Base-by-base conservation (phyloP, 2,329 filamentous ascomycete species). In the Phaeomoniella chlamydospora region DNA sequence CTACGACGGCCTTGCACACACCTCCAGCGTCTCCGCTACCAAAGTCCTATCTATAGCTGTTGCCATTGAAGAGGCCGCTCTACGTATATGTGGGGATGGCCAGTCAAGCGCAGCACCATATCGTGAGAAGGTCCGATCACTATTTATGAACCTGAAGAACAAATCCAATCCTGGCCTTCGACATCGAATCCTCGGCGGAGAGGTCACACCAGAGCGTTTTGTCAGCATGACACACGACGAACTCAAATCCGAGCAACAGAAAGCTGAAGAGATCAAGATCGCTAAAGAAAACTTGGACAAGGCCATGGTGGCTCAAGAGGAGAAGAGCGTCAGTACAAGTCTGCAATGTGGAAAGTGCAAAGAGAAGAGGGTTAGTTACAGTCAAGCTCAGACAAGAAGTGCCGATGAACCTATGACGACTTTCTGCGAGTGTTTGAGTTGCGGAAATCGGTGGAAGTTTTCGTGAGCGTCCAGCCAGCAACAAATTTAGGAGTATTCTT, bases 211-310 rank as follows among this genome's bases (percentile, higher is more conserved):
- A 1, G 72, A 76, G 2, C 67, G 68, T 22, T 92, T 98, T 48
- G 86, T 94, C 39, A 64, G 67, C 49, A 94, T 98, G 90, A 73
- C 76, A 5, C 77, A 83, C 49, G 82, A 94, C 37, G 88, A 96
- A 57, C 74, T 98, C 54, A 92, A 92, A 65, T 90, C 82, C 33
- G 79, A 77, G 34, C 77, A 90, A 57, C 80, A 83, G 59, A 75
- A 77, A 41, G 75, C 74, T 49, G 73, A 79, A 52, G 86, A 94
- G 47, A 65, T 72, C 47, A 75, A 76, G 56, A 70, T 94, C 35
- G 71, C 86, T 54, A 76, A 82, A 60, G 85, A 94, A 61, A 98
- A 98, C 60, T 87, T 96, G 82, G 86, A 86, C 65, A 85, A 88
- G 59, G 85, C 90, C 1, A 92, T 96, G 77, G 87, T 93, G 9